A percentile compares a stretch with the other conserved stretches of the same genome.
Evolutionary conservation across 2,329 filamentous ascomycete genomes (phyloP).

Genomic region (Verticillium albo-atrum): DNA sequence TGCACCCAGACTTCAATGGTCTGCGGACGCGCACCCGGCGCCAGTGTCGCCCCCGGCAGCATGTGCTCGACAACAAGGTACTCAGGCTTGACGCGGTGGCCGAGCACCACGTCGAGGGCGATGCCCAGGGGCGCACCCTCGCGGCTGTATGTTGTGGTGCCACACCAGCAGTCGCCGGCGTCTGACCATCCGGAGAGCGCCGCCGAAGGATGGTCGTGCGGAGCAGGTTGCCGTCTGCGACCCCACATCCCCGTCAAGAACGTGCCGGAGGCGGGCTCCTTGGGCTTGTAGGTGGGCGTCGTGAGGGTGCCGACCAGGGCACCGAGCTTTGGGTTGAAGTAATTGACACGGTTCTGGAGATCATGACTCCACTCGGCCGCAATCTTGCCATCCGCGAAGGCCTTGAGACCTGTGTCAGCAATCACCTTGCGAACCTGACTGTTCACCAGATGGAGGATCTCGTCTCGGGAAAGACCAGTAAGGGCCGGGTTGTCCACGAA

Average conservation of each 20-base stretch:
- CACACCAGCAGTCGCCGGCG: conserved; percentile 85
- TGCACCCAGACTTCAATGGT: conserved; percentile 67
- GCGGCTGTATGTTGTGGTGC: conserved; percentile 37
- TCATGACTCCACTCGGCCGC: conserved; percentile 35
- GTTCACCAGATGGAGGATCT: conserved; percentile 37
- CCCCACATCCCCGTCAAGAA: not conserved
- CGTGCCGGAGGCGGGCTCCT: not conserved
- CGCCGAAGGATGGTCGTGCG: conserved; percentile 32
- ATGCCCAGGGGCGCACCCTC: conserved; percentile 47
- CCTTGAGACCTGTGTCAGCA: conserved; percentile 39
- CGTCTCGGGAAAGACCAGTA: conserved; percentile 29
- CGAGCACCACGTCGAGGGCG: conserved; percentile 60
- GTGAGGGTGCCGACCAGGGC: conserved; percentile 62
- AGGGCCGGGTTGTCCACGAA: not conserved
- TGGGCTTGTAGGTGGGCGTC: conserved; percentile 28
- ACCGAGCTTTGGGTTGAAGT: conserved; percentile 62
- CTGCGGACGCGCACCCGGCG: conserved; percentile 58
- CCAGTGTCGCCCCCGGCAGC: conserved; percentile 53
- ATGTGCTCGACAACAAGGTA: conserved; percentile 73
- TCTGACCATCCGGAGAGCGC: conserved; percentile 71
- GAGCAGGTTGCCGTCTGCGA: conserved; percentile 9
- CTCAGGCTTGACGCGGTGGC: conserved; percentile 56
- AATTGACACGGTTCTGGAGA: conserved; percentile 62
- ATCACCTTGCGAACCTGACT: conserved; percentile 37
- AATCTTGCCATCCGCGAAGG: conserved; percentile 41